Percentiles rank a stretch among this genome's conserved stretches.
Evolutionary conservation across 1,284 basidiomycete genomes (phyloP).

Genomic region (Pseudozyma thailandica): DNA sequence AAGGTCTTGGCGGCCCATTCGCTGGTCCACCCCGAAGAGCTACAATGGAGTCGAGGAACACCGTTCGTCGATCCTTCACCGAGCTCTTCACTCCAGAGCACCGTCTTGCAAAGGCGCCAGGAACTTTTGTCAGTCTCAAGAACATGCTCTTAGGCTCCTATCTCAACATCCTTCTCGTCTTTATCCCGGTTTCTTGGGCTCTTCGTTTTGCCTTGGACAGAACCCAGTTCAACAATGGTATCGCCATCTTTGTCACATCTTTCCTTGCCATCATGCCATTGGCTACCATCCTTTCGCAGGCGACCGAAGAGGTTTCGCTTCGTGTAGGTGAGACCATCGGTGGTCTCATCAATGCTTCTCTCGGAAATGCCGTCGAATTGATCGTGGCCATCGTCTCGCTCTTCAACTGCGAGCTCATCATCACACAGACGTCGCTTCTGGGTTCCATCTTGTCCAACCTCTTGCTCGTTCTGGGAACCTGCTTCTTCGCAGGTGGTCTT

Average conservation of each 20-base stretch:
- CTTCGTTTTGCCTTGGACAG: slow-evolving; percentile 54
- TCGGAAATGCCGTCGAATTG: slow-evolving; percentile 62
- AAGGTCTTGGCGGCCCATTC: slow-evolving; percentile 45
- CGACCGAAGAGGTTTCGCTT: slow-evolving; percentile 61
- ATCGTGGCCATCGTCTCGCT: slow-evolving; percentile 64
- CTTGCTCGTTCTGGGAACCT: slow-evolving; percentile 59
- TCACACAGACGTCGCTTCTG: slow-evolving; percentile 60
- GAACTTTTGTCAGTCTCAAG: slow-evolving; percentile 33
- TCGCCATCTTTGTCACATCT: slow-evolving; percentile 54
- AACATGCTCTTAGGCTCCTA: slow-evolving; percentile 47
- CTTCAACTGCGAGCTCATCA: slow-evolving; percentile 60
- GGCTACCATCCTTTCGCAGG: slow-evolving; percentile 56
- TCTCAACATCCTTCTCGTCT: slow-evolving; percentile 55
- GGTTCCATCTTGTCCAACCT: slow-evolving; percentile 61
- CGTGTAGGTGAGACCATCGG: slow-evolving; percentile 63
- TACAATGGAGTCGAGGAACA: slow-evolving; percentile 39
- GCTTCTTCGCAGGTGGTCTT: slow-evolving; percentile 61
- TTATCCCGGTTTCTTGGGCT: slow-evolving; percentile 60
- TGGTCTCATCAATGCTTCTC: slow-evolving; percentile 61
- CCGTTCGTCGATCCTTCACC: slow-evolving; percentile 49
- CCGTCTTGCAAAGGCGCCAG: slow-evolving; percentile 41
- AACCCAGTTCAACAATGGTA: slow-evolving; percentile 29
- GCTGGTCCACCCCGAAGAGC: slow-evolving; percentile 48
- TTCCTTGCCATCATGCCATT: slow-evolving; percentile 64
- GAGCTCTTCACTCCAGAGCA: slow-evolving; percentile 55